Evolutionary conservation across 495 filamentous ascomycete genomes (phyloP).

Genomic region (Friedmanniomyces endolithicus): DNA sequence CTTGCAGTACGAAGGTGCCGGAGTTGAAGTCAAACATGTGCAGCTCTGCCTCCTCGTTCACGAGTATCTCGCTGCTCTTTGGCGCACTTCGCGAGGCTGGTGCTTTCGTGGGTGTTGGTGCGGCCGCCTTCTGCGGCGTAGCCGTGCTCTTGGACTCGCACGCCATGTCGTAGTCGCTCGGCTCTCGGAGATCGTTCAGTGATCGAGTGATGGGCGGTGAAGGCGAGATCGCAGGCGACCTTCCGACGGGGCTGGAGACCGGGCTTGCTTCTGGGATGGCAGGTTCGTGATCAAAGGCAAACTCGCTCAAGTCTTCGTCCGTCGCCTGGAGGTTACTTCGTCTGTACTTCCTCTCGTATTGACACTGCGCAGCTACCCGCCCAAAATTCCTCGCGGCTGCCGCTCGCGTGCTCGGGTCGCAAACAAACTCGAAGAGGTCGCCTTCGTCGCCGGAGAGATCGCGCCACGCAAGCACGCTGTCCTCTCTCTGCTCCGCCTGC

Average conservation of each 20-base stretch:
- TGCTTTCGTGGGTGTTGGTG: slow-evolving; percentile 28
- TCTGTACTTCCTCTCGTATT: slow-evolving; percentile 90
- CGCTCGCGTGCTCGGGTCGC: slow-evolving; percentile 57
- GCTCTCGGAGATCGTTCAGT: slow-evolving; percentile 17
- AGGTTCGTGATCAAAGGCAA: slow-evolving; percentile 66
- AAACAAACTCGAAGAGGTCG: slow-evolving; percentile 93
- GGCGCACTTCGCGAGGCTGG: slow-evolving; percentile 55
- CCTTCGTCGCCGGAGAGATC: slow-evolving; percentile 87
- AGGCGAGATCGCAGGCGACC: slow-evolving; percentile 27
- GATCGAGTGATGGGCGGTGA: slow-evolving; percentile 18
- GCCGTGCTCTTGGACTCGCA: slow-evolving; percentile 13
- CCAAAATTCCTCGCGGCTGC: slow-evolving; percentile 70
- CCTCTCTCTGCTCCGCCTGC: slow-evolving; percentile 55
- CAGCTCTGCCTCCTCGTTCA: slow-evolving; percentile 66
- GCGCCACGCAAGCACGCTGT: slow-evolving; percentile 83
- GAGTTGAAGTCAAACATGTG: slow-evolving; percentile 86
- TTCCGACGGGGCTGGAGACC: slow-evolving; percentile 45
- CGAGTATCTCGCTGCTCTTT: slow-evolving; percentile 56
- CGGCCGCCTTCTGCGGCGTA: slow-evolving; percentile 15
- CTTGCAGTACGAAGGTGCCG: slow-evolving; percentile 73
- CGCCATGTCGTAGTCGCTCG: slow-evolving; percentile 17
- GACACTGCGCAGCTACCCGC: slow-evolving; percentile 75
- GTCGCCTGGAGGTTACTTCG: slow-evolving; percentile 67
- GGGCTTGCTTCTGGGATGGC: slow-evolving; percentile 76
- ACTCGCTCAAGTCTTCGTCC: slow-evolving; percentile 64